Conservation (phyloP, 805 yeast genomes). For the Monosporozyma unispora region DNA sequence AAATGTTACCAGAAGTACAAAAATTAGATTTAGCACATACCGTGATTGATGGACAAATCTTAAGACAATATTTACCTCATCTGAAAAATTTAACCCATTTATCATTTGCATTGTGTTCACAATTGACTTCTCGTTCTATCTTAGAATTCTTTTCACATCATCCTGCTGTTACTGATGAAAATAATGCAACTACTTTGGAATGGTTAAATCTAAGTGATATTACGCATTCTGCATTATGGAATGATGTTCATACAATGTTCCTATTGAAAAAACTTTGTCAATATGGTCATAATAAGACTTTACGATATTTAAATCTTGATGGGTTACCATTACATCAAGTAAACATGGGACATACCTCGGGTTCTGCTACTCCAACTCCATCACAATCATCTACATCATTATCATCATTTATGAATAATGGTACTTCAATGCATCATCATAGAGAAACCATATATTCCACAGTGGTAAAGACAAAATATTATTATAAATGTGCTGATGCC, state of each 20-base stretch:
- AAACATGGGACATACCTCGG: constrained; percentile 11
- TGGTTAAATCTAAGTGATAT: constrained; percentile 64
- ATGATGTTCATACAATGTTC: constrained; percentile 42
- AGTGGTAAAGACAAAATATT: constrained; percentile 17
- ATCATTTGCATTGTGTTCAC: constrained; percentile 56
- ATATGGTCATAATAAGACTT: constrained; percentile 29
- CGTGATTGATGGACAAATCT: constrained; percentile 54
- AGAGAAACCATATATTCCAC: constrained; percentile 4
- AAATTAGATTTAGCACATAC: constrained; percentile 79
- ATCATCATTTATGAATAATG: neutral
- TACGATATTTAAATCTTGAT: constrained; percentile 47
- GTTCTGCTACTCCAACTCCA: constrained; percentile 2
- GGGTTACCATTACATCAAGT: constrained; percentile 49
- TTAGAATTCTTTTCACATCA: constrained; percentile 62
- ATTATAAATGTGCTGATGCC: constrained; percentile 27
- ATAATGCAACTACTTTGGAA: constrained; percentile 37
- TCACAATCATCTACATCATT: neutral
- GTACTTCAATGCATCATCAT: neutral
- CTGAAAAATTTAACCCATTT: constrained; percentile 62
- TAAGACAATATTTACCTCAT: constrained; percentile 43
- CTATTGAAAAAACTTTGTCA: constrained; percentile 33
- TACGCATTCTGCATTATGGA: constrained; percentile 53
- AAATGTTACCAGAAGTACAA: constrained; percentile 51
- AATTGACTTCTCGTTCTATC: constrained; percentile 62
- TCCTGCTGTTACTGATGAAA: constrained; percentile 43